Evolutionary conservation across 1,284 basidiomycete species (phyloP), one percentile per base, ranked within the genome.

Genomic region (Agroathelia rolfsii): DNA sequence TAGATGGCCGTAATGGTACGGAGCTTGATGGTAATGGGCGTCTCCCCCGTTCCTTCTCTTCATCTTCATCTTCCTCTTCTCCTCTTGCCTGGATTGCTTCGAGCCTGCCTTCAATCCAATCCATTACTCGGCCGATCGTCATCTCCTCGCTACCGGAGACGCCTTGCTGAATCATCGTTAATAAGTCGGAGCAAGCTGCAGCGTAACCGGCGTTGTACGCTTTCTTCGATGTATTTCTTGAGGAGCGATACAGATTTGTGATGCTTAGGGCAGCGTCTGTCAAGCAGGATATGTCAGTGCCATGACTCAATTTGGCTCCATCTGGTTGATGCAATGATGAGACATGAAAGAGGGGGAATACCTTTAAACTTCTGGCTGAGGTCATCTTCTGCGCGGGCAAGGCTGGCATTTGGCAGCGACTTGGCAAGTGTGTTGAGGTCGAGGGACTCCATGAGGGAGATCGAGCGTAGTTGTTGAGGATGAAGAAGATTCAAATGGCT

Each of bases 361-460:
- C 81, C 78, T 71, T 76, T 76, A 51, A 85, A 86, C 45, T 83
- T 78, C 50, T 82, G 78, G n/a, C 76, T 57, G 1, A 85, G 62
- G 17, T 83, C 79, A 42, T 76, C 77, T 58, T 85, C 81, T 12
- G 81, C 76, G 50, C 76, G 79, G 24, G 55, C 58, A 14, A 60
- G 51, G 45, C 62, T 67, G 20, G 77, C 72, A 6, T 60, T 67
- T 1, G 81, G 81, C 3, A 85, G 65, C 1, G 81, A 83, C 49
- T 56, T 80, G 15, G 69, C 81, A 34, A 84, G 72, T 7, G 73
- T 79, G 51, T 80, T 77, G 48, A 83, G 65, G 54, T 81, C 76
- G 52, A 83, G 69, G 6, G 77, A 79, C 55, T 81, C 78, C 68
- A 68, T 70, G 37, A 24, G n/a, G n/a, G 22, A 24, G 8, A n/a